phyloP scores from a whole-genome alignment of 306 rosid genomes.

The Cicer chorassanicum region DNA sequence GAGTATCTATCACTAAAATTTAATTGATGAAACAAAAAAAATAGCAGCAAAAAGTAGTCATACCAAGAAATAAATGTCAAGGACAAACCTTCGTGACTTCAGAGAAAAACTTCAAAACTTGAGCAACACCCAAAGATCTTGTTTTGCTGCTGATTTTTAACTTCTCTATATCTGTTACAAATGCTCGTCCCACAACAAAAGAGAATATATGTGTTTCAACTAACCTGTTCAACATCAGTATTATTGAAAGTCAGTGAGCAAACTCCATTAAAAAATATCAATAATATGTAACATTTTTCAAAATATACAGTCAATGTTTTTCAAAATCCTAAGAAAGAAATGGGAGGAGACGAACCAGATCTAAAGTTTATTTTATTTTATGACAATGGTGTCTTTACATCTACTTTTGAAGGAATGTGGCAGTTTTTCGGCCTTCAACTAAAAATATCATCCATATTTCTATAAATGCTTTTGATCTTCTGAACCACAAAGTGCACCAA shows the following conservation, averaged over 20 bases:
- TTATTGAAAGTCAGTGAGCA: constrained; percentile 44
- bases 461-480: constrained; percentile 23
- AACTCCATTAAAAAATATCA: constrained; percentile 38
- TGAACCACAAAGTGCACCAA: constrained; percentile 25
- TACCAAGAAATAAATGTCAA: constrained; percentile 36
- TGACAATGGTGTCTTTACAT: constrained; percentile 20
- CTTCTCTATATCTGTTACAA: constrained; percentile 96
- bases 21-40: constrained; percentile 5
- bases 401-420: not conserved
- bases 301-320: constrained; percentile 35
- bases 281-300: constrained; percentile 29
- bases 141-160: constrained; percentile 82
- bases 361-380: constrained; percentile 24
- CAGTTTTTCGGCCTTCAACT: constrained; percentile 18
- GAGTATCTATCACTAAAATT: constrained; percentile 23
- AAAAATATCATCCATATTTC: constrained; percentile 33
- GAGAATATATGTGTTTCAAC: constrained; percentile 99
- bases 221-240: constrained; percentile 70
- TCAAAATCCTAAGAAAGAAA: constrained; percentile 23
- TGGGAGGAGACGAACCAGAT: constrained; percentile 30
- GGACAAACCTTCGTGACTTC: constrained; percentile 79
- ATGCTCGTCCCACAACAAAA: constrained; percentile 99
- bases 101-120: constrained; percentile 77
- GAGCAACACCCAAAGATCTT: constrained; percentile 75
- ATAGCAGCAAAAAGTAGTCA: constrained; percentile 25